These are phyloP conservation scores for Coemansia sp. DNA, from an alignment of 192 early-diverging fungal species.

Conservation along the genomic window DNA sequence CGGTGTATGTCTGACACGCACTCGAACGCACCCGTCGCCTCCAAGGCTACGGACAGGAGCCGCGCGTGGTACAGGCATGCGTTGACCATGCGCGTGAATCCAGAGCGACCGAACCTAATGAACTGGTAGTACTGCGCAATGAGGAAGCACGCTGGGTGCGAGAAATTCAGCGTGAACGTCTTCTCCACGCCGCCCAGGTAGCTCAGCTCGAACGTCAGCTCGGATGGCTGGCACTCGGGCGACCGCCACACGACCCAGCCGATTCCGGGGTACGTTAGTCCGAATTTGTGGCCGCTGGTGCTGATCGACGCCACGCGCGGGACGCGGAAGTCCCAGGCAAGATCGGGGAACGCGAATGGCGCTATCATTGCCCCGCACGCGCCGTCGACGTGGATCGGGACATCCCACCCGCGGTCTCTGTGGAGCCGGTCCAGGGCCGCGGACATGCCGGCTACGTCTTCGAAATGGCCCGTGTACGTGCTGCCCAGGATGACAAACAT, in stretches of 20 bases:
- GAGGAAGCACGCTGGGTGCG: constrained; percentile 69
- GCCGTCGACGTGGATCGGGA: constrained; percentile 86
- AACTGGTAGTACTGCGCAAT: constrained; percentile 87
- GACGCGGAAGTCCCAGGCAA: constrained; percentile 75
- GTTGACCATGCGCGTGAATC: constrained; percentile 71
- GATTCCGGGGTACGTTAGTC: constrained; percentile 80
- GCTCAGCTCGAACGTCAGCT: constrained; percentile 74
- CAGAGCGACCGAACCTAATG: constrained; percentile 68
- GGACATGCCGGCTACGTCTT: constrained; percentile 69
- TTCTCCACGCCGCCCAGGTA: constrained; percentile 73
- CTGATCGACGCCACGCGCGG: constrained; percentile 78
- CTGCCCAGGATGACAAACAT: constrained; percentile 75
- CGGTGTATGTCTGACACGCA: constrained; percentile 69
- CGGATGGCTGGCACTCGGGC: constrained; percentile 68
- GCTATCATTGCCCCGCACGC: constrained; percentile 88
- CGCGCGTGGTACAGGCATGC: constrained; percentile 62
- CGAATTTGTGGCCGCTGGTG: constrained; percentile 85
- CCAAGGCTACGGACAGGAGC: constrained; percentile 58
- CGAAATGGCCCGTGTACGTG: constrained; percentile 86
- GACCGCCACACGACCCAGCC: constrained; percentile 83
- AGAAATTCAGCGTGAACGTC: constrained; percentile 80
- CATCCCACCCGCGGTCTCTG: constrained; percentile 63
- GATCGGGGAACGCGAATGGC: constrained; percentile 75
- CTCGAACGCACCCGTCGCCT: constrained; percentile 63
- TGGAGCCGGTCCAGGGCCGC: constrained; percentile 65